phyloP scores from a whole-genome alignment of 2,329 filamentous ascomycete genomes.

The Alternaria solani region DNA sequence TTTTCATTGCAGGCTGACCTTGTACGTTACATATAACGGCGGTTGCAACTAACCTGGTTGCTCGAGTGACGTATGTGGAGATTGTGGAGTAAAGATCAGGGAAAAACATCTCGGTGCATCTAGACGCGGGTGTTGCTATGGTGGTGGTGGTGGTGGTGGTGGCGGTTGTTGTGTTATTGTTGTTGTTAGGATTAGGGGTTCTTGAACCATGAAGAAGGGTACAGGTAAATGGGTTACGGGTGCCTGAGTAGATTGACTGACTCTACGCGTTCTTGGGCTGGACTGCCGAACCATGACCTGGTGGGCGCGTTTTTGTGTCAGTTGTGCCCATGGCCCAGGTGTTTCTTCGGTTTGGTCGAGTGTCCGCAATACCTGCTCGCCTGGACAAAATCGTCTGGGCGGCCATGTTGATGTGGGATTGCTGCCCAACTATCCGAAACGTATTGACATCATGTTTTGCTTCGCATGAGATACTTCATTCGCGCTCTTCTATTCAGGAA shows the following conservation, averaged over 20 bases:
- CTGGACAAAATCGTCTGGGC: neutral
- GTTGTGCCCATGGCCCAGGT: neutral
- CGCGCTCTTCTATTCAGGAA: neutral
- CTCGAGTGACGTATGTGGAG: conserved; percentile 4
- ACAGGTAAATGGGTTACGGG: neutral
- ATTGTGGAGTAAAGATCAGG: neutral
- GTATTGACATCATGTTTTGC: neutral
- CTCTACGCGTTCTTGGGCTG: neutral
- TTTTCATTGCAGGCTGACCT: neutral
- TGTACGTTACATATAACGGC: neutral
- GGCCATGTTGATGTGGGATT: neutral
- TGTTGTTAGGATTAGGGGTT: neutral
- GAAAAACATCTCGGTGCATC: neutral
- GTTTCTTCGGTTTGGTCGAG: neutral
- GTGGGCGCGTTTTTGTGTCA: neutral
- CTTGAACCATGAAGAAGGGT: neutral
- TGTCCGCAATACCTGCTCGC: neutral
- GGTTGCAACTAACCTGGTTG: neutral
- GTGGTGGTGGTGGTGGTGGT: neutral
- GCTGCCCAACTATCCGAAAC: neutral
- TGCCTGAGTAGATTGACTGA: neutral
- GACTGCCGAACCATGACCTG: neutral
- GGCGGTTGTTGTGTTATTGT: too few relatives aligned
- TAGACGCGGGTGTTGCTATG: neutral
- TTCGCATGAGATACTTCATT: neutral